Base-by-base conservation (phyloP, 169 alveolate species). In the Eimeria praecox region DNA sequence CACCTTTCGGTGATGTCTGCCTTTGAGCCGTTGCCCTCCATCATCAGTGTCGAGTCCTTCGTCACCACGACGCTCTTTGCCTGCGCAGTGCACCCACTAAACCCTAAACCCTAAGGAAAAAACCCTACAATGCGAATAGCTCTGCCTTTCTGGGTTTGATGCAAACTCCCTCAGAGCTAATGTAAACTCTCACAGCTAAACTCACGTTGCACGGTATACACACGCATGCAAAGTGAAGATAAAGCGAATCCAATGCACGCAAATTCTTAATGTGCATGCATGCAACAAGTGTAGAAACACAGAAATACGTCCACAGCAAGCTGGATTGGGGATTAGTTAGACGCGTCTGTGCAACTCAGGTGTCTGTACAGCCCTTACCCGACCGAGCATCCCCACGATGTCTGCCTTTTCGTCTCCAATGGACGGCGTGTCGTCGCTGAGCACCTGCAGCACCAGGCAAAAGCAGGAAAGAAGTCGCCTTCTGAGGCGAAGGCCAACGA, bases 21-120 rank as follows among this genome's bases (percentile, higher is more conserved):
- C 96, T 98, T 98, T 44, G 97, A 98, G 71, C 99, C 99, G 75
- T 97, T 96, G 49, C 99, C 99, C 95, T 99, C 99, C 97, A 99
- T 97, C 86, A 99, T 98, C 86, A 99, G 98, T 20, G 99, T 99
- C 96, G 99, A 99, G 94, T 99, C 99, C 97, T 99, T 99, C n/a
- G 99, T 98, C 94, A 99, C 98, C 40, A 99, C 98, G 42, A 98
- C 98, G 38, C 98, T 98, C 98, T 99, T 99, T 94, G 99, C 99
- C 90, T 92, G 75, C 33, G 8, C 75, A 64, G 38, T 27, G 35
- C 75, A 64, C 99, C 22, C 2, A 20, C 97, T 77, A 97, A 30
- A 35, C 83, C 83, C 52, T 71, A 35, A 71, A 71, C 54, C 54
- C 83, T 71, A 71, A 71, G 35, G n/a, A 16, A 0, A 3, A 4